Evolutionary conservation across 306 rosid species (phyloP).

Genomic region (Vicia sativa): DNA sequence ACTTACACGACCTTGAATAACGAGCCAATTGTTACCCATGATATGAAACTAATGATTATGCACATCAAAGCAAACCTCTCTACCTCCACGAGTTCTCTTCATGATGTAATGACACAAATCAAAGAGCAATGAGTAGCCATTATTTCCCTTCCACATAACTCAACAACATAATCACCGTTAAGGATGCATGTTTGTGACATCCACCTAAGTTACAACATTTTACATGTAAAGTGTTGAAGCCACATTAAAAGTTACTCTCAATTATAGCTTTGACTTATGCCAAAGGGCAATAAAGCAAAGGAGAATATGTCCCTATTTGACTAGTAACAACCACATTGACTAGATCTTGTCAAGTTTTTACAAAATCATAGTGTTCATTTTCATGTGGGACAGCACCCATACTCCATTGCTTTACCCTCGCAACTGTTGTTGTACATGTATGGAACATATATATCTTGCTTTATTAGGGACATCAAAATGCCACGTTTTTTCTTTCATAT

Average conservation of each 20-base stretch:
- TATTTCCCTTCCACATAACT: slow-evolving; percentile 31
- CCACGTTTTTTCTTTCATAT: background rate
- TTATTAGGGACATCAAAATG: slow-evolving; percentile 18
- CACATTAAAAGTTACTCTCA: slow-evolving; percentile 28
- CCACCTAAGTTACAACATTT: slow-evolving; percentile 43
- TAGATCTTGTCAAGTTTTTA: slow-evolving; percentile 4
- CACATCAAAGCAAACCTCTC: slow-evolving; percentile 25
- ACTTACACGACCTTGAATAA: slow-evolving; percentile 2
- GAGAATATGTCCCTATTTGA: slow-evolving; percentile 25
- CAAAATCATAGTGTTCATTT: slow-evolving; percentile 21
- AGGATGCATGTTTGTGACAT: slow-evolving; percentile 38
- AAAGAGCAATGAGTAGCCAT: slow-evolving; percentile 38
- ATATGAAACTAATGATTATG: slow-evolving; percentile 36
- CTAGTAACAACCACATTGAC: slow-evolving; percentile 18
- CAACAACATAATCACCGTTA: slow-evolving; percentile 17
- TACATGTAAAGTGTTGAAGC: slow-evolving; percentile 7
- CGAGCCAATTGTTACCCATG: slow-evolving; percentile 30
- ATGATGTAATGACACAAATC: slow-evolving; percentile 6
- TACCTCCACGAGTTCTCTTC: slow-evolving; percentile 1
- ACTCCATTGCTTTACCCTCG: slow-evolving; percentile 26
- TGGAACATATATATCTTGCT: slow-evolving; percentile 14
- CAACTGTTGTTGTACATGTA: background rate
- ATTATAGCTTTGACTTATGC: slow-evolving; percentile 40
- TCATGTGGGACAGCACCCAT: slow-evolving; percentile 30
- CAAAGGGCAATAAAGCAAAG: slow-evolving; percentile 20